phyloP scores from a whole-genome alignment of 257 asterid species.

The Coffea canephora region DNA sequence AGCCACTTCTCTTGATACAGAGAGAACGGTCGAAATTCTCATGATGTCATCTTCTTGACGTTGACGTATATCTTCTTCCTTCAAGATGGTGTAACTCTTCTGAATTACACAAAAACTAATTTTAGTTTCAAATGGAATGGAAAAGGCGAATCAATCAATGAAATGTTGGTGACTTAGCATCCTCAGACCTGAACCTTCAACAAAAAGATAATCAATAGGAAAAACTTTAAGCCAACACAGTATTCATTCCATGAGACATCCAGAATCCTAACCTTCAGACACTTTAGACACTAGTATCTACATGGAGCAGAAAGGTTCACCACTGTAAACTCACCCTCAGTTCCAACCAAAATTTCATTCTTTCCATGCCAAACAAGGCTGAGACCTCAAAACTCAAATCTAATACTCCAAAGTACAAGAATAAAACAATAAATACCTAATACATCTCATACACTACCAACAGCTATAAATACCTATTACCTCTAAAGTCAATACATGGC shows the following conservation, averaged over 20 bases:
- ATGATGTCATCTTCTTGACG: slow-evolving; percentile 76
- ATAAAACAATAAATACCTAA: neutral
- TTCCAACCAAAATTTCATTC: neutral
- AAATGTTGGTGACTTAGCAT: neutral
- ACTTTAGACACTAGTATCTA: neutral
- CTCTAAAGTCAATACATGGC: neutral
- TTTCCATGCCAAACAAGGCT: neutral
- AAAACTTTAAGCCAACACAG: neutral
- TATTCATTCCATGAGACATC: neutral
- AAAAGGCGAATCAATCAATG: neutral
- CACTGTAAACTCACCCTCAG: neutral
- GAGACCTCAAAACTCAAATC: neutral
- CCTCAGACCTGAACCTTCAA: neutral
- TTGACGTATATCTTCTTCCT: slow-evolving; percentile 71
- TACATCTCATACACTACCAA: neutral
- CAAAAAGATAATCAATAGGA: neutral
- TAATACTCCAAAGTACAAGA: neutral
- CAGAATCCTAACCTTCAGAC: neutral
- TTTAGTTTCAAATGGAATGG: neutral
- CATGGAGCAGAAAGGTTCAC: neutral
- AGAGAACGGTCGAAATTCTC: slow-evolving; percentile 70
- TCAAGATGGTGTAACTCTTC: slow-evolving; percentile 72
- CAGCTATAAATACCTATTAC: neutral
- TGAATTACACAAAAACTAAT: slow-evolving; percentile 26
- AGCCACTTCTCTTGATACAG: slow-evolving; percentile 72